Percentiles rank a stretch among this genome's conserved stretches.
phyloP scores from a whole-genome alignment of 2,329 filamentous ascomycete species.

The Aquanectria penicillioides region DNA sequence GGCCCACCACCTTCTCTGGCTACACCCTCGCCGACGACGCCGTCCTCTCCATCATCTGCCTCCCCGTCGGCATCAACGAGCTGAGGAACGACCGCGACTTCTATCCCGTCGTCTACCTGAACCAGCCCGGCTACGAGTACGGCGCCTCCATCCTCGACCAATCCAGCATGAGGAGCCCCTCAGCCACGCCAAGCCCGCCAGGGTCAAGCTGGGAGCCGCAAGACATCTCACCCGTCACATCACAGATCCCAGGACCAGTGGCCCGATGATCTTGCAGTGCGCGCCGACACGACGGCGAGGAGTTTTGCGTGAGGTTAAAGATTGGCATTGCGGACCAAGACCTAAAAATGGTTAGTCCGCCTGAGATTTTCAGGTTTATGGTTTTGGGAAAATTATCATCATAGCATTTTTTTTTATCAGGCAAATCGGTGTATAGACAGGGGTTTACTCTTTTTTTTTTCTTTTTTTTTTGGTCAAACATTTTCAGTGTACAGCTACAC shows the following conservation, averaged over 20 bases:
- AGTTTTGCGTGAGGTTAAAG: conserved; percentile 24
- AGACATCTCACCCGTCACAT: conserved; percentile 2
- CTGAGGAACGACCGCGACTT: conserved; percentile 46
- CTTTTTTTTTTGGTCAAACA: no score
- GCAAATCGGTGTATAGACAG: conserved; percentile 31
- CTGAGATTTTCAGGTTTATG: conserved; percentile 14
- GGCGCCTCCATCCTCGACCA: conserved; percentile 31
- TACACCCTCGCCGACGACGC: conserved; percentile 46
- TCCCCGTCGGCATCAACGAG: conserved; percentile 45
- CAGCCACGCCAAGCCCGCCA: conserved; percentile 15
- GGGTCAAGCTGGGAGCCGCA: conserved; percentile 21
- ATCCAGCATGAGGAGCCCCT: conserved; percentile 13
- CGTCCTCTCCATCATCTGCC: conserved; percentile 44
- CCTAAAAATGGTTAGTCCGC: conserved; percentile 5
- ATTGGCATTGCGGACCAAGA: no score
- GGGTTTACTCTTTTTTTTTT: conserved; percentile 22
- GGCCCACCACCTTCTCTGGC: conserved; percentile 40
- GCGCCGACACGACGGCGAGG: conserved; percentile 25
- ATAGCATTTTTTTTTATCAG: conserved; percentile 15
- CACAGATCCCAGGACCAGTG: conserved; percentile 1
- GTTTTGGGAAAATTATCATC: conserved; percentile 26
- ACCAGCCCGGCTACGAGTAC: conserved; percentile 43
- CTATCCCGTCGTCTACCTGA: conserved; percentile 44
- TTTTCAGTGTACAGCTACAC: conserved; percentile 21
- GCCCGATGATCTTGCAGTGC: conserved; percentile 1